These are phyloP conservation scores for Dichotomopilus funicola DNA, from an alignment of 2,329 filamentous ascomycete genomes.

Conservation along the genomic window DNA sequence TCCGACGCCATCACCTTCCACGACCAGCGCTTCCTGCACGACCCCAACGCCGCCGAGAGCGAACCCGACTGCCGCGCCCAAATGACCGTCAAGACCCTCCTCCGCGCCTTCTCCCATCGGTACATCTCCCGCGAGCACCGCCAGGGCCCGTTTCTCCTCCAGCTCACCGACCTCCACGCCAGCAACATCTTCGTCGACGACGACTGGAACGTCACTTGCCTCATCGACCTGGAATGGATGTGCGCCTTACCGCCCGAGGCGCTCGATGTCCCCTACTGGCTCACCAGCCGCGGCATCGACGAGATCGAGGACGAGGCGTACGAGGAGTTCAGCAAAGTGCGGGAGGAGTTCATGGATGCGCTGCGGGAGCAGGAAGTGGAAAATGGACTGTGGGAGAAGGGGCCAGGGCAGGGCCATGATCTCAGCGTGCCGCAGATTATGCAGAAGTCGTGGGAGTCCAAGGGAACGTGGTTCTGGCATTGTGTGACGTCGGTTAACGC, in stretches of 20 bases:
- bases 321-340: not conserved
- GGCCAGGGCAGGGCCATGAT: not conserved
- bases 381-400: not conserved
- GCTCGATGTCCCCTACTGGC: constrained; percentile 7
- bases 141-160: not conserved
- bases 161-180: constrained; percentile 6
- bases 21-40: constrained; percentile 4
- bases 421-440: not conserved
- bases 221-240: constrained; percentile 5
- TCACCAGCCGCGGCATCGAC: not conserved
- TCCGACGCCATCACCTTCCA: constrained; percentile 26
- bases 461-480: not conserved
- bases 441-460: not conserved
- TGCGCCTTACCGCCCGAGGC: not conserved
- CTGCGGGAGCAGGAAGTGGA: not conserved
- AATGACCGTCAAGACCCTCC: constrained; percentile 2
- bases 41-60: not conserved
- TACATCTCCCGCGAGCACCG: not conserved
- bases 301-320: not conserved
- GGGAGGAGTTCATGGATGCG: not conserved
- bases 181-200: constrained; percentile 8
- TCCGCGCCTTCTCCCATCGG: not conserved
- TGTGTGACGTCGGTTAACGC: not conserved
- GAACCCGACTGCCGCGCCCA: not conserved
- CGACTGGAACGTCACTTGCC: constrained; percentile 6